Percentiles rank a stretch among this genome's conserved stretches.
These are phyloP conservation scores for Talaromyces trachyspermus DNA, from an alignment of 495 filamentous ascomycete genomes.

Conservation along the genomic window DNA sequence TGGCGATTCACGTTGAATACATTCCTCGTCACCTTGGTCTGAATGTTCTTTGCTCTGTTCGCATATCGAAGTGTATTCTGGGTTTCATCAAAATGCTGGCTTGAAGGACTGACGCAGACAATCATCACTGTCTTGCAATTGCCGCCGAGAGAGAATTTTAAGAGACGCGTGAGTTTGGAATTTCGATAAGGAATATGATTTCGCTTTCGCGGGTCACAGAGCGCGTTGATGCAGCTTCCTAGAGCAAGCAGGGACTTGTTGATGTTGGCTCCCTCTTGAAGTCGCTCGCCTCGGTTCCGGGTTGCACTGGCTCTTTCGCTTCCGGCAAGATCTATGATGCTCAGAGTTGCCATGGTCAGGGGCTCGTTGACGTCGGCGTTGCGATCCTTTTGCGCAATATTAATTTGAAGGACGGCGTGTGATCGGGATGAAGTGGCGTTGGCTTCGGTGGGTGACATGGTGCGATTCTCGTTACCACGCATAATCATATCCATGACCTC, in stretches of 20 bases:
- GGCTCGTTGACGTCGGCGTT: slow-evolving; percentile 92
- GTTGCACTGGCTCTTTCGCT: slow-evolving; percentile 95
- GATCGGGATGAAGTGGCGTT: slow-evolving; percentile 98
- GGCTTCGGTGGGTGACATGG: slow-evolving; percentile 93
- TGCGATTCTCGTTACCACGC: slow-evolving; percentile 85
- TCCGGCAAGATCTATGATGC: slow-evolving; percentile 95
- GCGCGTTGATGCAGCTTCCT: slow-evolving; percentile 96
- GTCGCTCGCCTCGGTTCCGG: slow-evolving; percentile 87
- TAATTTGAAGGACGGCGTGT: slow-evolving; percentile 98
- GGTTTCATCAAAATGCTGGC: slow-evolving; percentile 95
- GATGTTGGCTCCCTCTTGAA: slow-evolving; percentile 96
- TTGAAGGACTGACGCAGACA: slow-evolving; percentile 94
- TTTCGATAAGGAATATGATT: slow-evolving; percentile 97
- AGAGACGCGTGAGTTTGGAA: slow-evolving; percentile 89
- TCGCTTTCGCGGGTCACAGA: slow-evolving; percentile 86
- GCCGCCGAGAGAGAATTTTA: slow-evolving; percentile 95
- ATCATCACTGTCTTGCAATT: slow-evolving; percentile 99
- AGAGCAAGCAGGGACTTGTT: slow-evolving; percentile 95
- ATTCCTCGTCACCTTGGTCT: slow-evolving; percentile 97
- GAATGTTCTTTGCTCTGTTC: slow-evolving; percentile 98
- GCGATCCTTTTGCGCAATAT: slow-evolving; percentile 85
- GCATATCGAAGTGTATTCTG: slow-evolving; percentile 98
- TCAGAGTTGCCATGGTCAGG: slow-evolving; percentile 94
- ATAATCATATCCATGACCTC: slow-evolving; percentile 99
- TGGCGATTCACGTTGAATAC: slow-evolving; percentile 99